A percentile compares a stretch with the other conserved stretches of the same genome.
Evolutionary conservation across 148 eudicot species (phyloP).

Genomic region (Rheum nobile): DNA sequence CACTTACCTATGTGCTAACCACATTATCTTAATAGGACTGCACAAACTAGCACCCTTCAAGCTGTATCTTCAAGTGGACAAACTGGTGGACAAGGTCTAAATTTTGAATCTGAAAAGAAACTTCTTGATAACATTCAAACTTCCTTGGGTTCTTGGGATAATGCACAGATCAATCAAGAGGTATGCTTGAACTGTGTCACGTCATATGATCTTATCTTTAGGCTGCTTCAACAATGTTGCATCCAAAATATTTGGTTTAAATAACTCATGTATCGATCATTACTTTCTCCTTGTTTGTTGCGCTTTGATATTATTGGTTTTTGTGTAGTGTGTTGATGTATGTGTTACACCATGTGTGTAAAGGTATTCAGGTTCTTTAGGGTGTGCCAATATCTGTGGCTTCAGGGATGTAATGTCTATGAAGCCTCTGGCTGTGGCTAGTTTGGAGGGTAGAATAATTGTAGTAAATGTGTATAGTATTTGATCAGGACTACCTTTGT

Average conservation of each 20-base stretch:
- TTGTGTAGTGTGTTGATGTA: neutral
- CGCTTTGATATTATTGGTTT: neutral
- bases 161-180: constrained; percentile 45
- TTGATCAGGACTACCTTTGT: neutral
- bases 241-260: neutral
- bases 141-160: constrained; percentile 47
- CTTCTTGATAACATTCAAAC: constrained; percentile 33
- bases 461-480: neutral
- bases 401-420: neutral
- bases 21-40: constrained; percentile 27
- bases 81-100: constrained; percentile 24
- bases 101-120: constrained; percentile 39
- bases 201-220: neutral
- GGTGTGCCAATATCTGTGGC: neutral
- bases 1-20: constrained; percentile 6
- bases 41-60: constrained; percentile 26
- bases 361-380: neutral
- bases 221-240: constrained; percentile 1
- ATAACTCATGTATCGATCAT: neutral
- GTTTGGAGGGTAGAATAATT: neutral
- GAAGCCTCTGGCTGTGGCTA: neutral
- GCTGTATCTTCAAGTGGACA: constrained; percentile 20
- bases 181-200: constrained; percentile 18
- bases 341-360: neutral
- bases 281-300: neutral